Conservation (phyloP, 2,329 filamentous ascomycete species). For the Pestalotiopsis sp. region DNA sequence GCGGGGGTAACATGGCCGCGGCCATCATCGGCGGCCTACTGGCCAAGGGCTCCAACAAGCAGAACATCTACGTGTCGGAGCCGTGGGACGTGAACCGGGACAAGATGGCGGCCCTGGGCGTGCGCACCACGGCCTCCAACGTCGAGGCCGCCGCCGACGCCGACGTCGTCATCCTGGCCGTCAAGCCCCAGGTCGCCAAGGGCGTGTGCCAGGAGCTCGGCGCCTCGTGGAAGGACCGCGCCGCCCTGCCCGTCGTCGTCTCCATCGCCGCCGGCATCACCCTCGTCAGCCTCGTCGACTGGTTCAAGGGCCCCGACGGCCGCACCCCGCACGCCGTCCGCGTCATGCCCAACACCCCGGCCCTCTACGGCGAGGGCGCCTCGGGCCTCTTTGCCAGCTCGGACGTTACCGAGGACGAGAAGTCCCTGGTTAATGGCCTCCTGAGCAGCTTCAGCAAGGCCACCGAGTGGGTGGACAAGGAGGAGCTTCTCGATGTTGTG, state of each 20-base stretch:
- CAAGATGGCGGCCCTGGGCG: conserved; percentile 49
- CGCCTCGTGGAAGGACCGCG: conserved; percentile 36
- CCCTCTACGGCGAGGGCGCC: conserved; percentile 52
- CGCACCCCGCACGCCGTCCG: conserved; percentile 47
- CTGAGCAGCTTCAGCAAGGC: conserved; percentile 49
- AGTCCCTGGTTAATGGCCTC: conserved; percentile 42
- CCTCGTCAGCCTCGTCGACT: conserved; percentile 42
- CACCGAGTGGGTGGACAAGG: conserved; percentile 51
- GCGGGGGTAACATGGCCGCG: conserved; percentile 55
- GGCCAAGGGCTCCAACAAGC: conserved; percentile 42
- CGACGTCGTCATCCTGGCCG: conserved; percentile 50
- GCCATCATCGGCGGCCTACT: conserved; percentile 54
- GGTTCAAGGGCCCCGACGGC: conserved; percentile 41
- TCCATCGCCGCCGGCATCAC: conserved; percentile 54
- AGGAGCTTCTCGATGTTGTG: conserved; percentile 52
- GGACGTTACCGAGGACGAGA: conserved; percentile 44
- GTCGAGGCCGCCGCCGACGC: conserved; percentile 44
- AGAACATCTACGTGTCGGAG: conserved; percentile 50
- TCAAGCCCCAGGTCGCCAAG: conserved; percentile 54
- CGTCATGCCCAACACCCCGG: conserved; percentile 57
- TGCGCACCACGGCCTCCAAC: conserved; percentile 49
- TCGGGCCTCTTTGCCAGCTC: conserved; percentile 47
- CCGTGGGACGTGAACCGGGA: conserved; percentile 55
- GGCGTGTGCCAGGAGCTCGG: conserved; percentile 49
- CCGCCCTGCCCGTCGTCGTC: conserved; percentile 44